These are phyloP conservation scores for Saccharomycopsis sp. DNA, from an alignment of 805 yeast species.

Conservation along the genomic window DNA sequence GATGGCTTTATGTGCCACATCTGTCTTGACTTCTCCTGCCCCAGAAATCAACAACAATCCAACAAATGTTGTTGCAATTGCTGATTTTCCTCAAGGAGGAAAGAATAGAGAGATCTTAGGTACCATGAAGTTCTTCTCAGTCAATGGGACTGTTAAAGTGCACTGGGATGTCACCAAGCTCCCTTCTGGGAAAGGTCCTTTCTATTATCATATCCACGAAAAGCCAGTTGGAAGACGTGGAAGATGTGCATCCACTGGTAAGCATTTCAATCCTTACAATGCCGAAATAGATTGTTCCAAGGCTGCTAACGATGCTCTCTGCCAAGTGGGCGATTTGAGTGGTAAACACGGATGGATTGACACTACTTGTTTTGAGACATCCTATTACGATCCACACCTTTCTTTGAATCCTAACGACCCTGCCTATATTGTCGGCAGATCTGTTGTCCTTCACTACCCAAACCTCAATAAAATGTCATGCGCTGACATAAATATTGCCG, in stretches of 20 bases:
- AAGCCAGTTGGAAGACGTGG: slow-evolving; percentile 43
- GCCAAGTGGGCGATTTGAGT: slow-evolving; percentile 70
- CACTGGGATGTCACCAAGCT: slow-evolving; percentile 66
- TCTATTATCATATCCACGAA: slow-evolving; percentile 63
- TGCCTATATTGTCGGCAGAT: slow-evolving; percentile 53
- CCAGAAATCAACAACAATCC: slow-evolving; percentile 47
- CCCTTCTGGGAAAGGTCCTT: slow-evolving; percentile 62
- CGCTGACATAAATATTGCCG: slow-evolving; percentile 43
- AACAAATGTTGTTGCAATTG: slow-evolving; percentile 45
- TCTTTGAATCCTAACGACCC: slow-evolving; percentile 51
- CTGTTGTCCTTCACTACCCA: slow-evolving; percentile 51
- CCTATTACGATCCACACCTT: slow-evolving; percentile 57
- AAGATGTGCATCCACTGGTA: slow-evolving; percentile 49
- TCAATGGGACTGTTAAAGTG: slow-evolving; percentile 55
- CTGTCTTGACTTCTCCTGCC: slow-evolving; percentile 31
- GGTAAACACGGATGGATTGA: slow-evolving; percentile 74
- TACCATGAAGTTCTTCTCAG: slow-evolving; percentile 51
- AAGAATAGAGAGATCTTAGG: slow-evolving; percentile 38
- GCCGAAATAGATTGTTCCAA: slow-evolving; percentile 49
- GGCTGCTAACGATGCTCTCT: slow-evolving; percentile 44
- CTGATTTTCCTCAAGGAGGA: slow-evolving; percentile 47
- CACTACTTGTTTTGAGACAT: slow-evolving; percentile 60
- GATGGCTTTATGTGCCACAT: slow-evolving; percentile 1
- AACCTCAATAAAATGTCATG: slow-evolving; percentile 55
- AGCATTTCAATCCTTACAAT: slow-evolving; percentile 58